Conservation (phyloP, 345 rosid species). For the Rhodamnia argentea region DNA sequence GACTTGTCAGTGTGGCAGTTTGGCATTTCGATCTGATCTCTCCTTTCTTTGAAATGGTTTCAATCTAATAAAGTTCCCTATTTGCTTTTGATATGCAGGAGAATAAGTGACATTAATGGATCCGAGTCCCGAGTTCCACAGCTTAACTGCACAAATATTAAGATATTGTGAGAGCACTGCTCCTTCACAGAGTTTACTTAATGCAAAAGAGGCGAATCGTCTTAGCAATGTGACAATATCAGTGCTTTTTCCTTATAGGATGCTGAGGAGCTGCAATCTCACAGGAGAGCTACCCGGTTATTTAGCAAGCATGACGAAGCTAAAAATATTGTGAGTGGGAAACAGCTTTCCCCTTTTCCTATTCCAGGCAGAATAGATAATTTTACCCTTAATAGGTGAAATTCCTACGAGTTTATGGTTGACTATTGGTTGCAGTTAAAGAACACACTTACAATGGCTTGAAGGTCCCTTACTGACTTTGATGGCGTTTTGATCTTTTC, state of each 20-base stretch:
- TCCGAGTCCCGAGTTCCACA: background rate
- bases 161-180: background rate
- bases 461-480: background rate
- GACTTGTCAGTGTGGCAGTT: background rate
- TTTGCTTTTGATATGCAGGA: background rate
- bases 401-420: background rate
- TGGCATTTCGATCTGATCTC: background rate
- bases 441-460: background rate
- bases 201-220: background rate
- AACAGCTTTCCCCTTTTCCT: background rate
- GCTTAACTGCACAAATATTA: background rate
- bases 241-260: constrained; percentile 8
- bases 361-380: background rate
- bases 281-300: constrained; percentile 27
- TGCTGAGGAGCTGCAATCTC: constrained; percentile 48
- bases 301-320: constrained; percentile 8
- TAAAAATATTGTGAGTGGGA: constrained; percentile 35
- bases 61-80: background rate
- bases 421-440: background rate
- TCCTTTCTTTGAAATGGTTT: background rate
- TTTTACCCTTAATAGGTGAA: background rate
- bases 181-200: background rate
- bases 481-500: background rate
- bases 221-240: background rate
- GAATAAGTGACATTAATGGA: constrained; percentile 6